Conservation (phyloP, 768 basidiomycete species). For the Nidularia pulvinata region DNA sequence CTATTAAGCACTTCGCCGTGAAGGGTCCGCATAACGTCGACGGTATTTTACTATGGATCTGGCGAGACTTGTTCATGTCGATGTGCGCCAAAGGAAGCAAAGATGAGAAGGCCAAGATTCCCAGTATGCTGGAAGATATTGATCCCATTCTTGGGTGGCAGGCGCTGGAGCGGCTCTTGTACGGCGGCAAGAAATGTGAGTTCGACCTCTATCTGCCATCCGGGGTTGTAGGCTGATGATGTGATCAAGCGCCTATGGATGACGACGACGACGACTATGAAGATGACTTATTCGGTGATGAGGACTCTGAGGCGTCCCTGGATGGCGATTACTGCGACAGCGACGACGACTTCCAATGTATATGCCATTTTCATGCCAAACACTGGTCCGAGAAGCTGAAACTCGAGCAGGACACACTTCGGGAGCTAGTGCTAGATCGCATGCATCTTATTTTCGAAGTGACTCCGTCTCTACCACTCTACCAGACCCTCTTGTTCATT, state of each 20-base stretch:
- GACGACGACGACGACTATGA: conserved; percentile 21
- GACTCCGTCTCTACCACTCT: conserved; percentile 46
- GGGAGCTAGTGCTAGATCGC: conserved; percentile 29
- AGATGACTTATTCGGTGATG: conserved; percentile 16
- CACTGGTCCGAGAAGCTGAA: no score
- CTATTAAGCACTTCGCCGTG: conserved; percentile 47
- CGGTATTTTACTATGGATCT: conserved; percentile 57
- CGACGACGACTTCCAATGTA: conserved; percentile 14
- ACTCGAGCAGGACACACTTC: conserved; percentile 30
- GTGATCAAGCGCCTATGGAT: conserved; percentile 9
- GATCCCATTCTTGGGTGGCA: conserved; percentile 48
- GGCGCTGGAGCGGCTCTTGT: conserved; percentile 48
- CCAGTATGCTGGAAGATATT: conserved; percentile 62
- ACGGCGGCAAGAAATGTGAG: conserved; percentile 39
- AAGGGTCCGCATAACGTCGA: conserved; percentile 46
- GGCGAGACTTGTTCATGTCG: conserved; percentile 67
- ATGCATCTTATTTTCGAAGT: conserved; percentile 46
- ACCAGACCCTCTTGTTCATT: conserved; percentile 36
- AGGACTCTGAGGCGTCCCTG: conserved; percentile 19
- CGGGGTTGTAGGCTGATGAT: conserved; percentile 22
- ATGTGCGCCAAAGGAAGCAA: conserved; percentile 39
- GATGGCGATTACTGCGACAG: conserved; percentile 28
- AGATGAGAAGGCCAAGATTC: conserved; percentile 29
- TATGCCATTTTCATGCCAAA: conserved; percentile 7
- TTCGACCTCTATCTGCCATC: no score